Conservation (phyloP, 176 grass and related monocot species). For the Avena eriantha region DNA sequence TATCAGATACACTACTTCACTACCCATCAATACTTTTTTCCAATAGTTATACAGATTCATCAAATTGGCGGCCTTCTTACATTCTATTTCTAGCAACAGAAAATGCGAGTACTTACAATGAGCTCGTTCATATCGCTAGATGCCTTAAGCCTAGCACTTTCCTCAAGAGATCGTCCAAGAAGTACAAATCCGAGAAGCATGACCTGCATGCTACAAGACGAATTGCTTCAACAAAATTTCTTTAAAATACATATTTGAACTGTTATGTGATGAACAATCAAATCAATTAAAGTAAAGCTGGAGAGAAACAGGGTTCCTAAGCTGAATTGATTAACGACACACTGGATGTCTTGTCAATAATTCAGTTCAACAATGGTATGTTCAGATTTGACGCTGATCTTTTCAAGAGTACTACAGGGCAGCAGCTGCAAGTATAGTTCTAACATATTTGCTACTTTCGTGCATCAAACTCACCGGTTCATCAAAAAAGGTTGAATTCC, state of each 20-base stretch:
- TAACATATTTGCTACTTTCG: neutral
- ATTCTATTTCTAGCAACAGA: conserved; percentile 19
- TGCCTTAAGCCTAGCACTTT: conserved; percentile 92
- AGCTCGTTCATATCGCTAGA: conserved; percentile 99
- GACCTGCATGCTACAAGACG: conserved; percentile 94
- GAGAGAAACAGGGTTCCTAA: neutral
- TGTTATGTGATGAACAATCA: conserved; percentile 24
- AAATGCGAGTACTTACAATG: conserved; percentile 66
- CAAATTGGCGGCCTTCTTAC: neutral
- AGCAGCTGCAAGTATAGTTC: neutral
- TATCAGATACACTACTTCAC: neutral
- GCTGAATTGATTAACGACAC: neutral
- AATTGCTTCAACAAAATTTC: conserved; percentile 56
- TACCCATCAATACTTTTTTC: neutral
- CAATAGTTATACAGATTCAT: conserved; percentile 18
- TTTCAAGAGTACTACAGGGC: neutral
- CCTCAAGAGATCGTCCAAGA: conserved; percentile 98
- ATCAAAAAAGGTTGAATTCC: conserved; percentile 97
- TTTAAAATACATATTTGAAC: neutral
- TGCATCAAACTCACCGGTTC: conserved; percentile 77
- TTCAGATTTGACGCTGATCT: neutral
- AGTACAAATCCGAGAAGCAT: conserved; percentile 99
- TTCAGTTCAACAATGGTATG: neutral
- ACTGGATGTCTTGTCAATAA: neutral
- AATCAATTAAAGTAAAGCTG: neutral